Conservation (phyloP, 441 rosid genomes). For the Jatropha multifida region DNA sequence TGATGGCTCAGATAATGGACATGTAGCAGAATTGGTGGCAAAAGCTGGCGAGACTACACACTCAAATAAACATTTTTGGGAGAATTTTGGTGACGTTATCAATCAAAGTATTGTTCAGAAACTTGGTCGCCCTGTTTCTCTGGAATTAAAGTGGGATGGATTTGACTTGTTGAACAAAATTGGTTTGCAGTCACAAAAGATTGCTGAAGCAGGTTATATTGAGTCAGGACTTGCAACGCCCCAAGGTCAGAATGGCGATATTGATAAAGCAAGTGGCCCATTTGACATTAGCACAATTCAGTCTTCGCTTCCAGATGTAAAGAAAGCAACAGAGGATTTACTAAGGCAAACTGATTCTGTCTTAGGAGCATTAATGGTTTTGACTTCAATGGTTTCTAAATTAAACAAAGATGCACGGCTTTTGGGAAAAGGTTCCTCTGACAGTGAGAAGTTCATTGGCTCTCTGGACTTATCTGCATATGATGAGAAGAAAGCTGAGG, state of each 20-base stretch:
- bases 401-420: slow-evolving; percentile 50
- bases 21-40: slow-evolving; percentile 27
- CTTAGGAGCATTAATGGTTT: slow-evolving; percentile 86
- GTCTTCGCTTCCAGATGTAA: slow-evolving; percentile 79
- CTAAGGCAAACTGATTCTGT: slow-evolving; percentile 84
- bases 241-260: slow-evolving; percentile 39
- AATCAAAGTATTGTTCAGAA: slow-evolving; percentile 68
- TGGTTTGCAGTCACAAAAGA: slow-evolving; percentile 71
- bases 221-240: slow-evolving; percentile 91
- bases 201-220: slow-evolving; percentile 74
- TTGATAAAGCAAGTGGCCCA: slow-evolving; percentile 41
- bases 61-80: slow-evolving; percentile 65
- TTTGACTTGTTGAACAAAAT: slow-evolving; percentile 64
- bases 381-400: slow-evolving; percentile 71
- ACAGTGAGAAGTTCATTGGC: slow-evolving; percentile 44
- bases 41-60: slow-evolving; percentile 34
- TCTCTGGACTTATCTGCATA: slow-evolving; percentile 35
- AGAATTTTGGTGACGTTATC: slow-evolving; percentile 56
- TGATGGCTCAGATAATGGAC: slow-evolving; percentile 28
- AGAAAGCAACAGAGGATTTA: slow-evolving; percentile 76
- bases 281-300: slow-evolving; percentile 35
- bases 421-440: slow-evolving; percentile 35
- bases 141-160: slow-evolving; percentile 77
- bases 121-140: slow-evolving; percentile 62
- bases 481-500: slow-evolving; percentile 73